Conservation (phyloP, 2,329 filamentous ascomycete genomes). For the Fusarium illudens region DNA sequence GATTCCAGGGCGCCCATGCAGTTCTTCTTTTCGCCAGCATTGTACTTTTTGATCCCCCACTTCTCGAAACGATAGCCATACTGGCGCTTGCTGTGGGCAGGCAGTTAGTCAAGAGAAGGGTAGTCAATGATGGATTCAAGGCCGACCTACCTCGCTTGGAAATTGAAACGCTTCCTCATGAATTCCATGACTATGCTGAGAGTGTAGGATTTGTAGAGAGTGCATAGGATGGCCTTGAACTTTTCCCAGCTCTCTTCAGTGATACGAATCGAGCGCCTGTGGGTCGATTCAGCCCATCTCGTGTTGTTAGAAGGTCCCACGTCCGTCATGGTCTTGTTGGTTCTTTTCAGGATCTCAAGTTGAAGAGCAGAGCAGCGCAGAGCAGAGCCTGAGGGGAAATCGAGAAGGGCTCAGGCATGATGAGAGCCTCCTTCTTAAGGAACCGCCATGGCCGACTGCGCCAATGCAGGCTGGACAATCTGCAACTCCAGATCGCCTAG, state of each 20-base stretch:
- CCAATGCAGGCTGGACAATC: constrained; percentile 5
- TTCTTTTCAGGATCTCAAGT: too few species aligned
- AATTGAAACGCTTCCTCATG: constrained; percentile 28
- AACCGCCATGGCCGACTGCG: not conserved
- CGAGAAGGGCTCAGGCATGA: not conserved
- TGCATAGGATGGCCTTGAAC: constrained; percentile 32
- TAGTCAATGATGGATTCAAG: not conserved
- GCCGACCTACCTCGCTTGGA: constrained; percentile 32
- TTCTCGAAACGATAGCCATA: constrained; percentile 44
- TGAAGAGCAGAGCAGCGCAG: too few species aligned
- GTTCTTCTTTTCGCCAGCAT: constrained; percentile 26
- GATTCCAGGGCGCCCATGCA: not conserved
- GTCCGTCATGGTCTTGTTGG: constrained; percentile 13
- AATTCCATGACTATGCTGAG: constrained; percentile 32
- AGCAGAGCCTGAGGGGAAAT: not conserved
- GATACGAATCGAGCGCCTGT: constrained; percentile 35
- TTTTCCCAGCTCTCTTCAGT: constrained; percentile 35
- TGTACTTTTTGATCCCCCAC: constrained; percentile 43
- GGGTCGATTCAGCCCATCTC: constrained; percentile 3
- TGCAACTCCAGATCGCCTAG: constrained; percentile 21
- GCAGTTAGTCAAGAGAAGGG: constrained; percentile 2
- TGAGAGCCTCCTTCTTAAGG: constrained; percentile 14
- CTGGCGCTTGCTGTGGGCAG: constrained; percentile 41
- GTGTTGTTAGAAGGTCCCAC: constrained; percentile 5
- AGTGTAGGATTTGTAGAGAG: constrained; percentile 33